phyloP scores from a whole-genome alignment of 73 alveolate genomes.

The Symbiodinium pilosum region DNA sequence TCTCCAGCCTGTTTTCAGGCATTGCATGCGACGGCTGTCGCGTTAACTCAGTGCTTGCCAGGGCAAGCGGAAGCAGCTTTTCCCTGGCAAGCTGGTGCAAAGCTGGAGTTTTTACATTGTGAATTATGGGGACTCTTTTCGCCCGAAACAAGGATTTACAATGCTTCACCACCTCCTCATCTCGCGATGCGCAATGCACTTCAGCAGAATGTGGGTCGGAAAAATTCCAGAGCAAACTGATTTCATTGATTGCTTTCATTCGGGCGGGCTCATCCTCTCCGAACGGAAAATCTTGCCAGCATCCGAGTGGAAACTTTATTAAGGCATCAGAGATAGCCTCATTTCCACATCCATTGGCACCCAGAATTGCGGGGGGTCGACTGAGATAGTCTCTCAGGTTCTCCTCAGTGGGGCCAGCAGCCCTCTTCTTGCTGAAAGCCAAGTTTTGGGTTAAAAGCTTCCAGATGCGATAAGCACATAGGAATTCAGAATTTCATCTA shows the following conservation, averaged over 20 bases:
- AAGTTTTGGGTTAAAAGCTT: no score
- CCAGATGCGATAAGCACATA: no score
- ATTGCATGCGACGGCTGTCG: background rate
- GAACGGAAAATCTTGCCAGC: slow-evolving; percentile 64
- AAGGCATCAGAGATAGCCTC: slow-evolving; percentile 36
- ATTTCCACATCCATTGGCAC: slow-evolving; percentile 89
- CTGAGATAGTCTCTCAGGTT: slow-evolving; percentile 33
- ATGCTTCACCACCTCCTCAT: background rate
- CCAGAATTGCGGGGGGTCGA: slow-evolving; percentile 23
- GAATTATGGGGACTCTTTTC: slow-evolving; percentile 42
- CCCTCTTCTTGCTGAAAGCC: no score
- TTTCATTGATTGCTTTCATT: background rate
- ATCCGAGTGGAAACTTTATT: slow-evolving; percentile 36
- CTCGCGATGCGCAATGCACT: background rate
- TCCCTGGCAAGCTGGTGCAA: background rate
- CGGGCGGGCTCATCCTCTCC: slow-evolving; percentile 38
- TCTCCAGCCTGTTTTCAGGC: background rate
- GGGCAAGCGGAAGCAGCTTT: background rate
- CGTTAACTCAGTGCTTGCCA: background rate
- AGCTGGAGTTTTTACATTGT: slow-evolving; percentile 32
- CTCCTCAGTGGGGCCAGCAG: slow-evolving; percentile 44
- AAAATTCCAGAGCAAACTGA: slow-evolving; percentile 38
- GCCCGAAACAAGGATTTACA: slow-evolving; percentile 48
- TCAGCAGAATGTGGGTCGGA: background rate
- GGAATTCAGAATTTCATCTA: no score